phyloP scores from a whole-genome alignment of 139 green algal genomes.

The Zygnema cylindricum region DNA sequence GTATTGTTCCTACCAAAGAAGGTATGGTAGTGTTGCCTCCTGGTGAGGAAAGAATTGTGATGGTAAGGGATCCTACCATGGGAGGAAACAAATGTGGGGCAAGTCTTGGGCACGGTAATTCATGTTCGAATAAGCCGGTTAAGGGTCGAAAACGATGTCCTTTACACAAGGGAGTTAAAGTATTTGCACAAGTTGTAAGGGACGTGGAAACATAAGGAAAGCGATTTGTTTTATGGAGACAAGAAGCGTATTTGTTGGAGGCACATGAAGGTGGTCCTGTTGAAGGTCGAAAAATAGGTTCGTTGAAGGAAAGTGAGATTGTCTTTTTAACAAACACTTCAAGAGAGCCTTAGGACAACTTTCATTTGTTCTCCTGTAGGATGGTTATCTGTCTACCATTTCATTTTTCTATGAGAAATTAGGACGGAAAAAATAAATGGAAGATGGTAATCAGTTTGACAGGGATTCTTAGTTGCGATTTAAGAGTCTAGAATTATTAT shows the following conservation, averaged over 20 bases:
- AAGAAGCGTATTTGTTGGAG: background rate
- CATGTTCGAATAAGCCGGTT: conserved; percentile 1
- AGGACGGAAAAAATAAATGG: too few relatives aligned
- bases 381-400: too few relatives aligned
- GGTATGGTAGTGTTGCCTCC: background rate
- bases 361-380: too few relatives aligned
- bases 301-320: too few relatives aligned
- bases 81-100: conserved; percentile 14
- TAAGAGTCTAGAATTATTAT: too few relatives aligned
- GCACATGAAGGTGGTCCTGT: too few relatives aligned
- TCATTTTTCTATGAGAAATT: too few relatives aligned
- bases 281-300: too few relatives aligned
- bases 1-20: background rate
- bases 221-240: background rate
- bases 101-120: background rate
- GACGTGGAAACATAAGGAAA: background rate
- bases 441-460: too few relatives aligned
- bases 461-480: too few relatives aligned
- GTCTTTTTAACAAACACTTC: too few relatives aligned
- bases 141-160: conserved; percentile 8
- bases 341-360: too few relatives aligned
- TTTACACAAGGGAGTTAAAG: conserved; percentile 22
- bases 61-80: conserved; percentile 18
- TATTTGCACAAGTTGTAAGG: background rate
- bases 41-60: background rate